A percentile compares a stretch with the other conserved stretches of the same genome.
phyloP scores from a whole-genome alignment of 768 basidiomycete genomes.

The button mushroom (Agaricus bisporus) region DNA sequence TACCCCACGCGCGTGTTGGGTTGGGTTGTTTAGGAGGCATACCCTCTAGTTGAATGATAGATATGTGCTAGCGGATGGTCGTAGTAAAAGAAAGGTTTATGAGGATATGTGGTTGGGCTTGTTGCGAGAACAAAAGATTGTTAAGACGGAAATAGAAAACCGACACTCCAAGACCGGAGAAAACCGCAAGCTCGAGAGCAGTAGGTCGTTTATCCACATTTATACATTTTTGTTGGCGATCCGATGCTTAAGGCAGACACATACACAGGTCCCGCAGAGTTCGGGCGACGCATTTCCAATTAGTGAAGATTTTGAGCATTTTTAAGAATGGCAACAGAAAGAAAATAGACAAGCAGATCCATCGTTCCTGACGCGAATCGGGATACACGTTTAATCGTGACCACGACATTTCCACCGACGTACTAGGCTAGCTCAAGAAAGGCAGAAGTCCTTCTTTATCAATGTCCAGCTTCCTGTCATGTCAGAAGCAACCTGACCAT shows the following conservation, averaged over 20 bases:
- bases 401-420: slow-evolving; percentile 23
- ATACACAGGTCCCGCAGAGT: neutral
- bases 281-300: neutral
- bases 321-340: neutral
- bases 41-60: slow-evolving; percentile 17
- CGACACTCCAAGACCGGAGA: slow-evolving; percentile 3
- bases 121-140: slow-evolving; percentile 3
- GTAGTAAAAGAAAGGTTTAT: slow-evolving; percentile 15
- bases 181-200: neutral
- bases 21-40: slow-evolving; percentile 40
- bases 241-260: neutral
- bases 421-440: slow-evolving; percentile 16
- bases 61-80: slow-evolving; percentile 13
- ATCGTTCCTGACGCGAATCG: neutral
- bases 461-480: slow-evolving; percentile 42
- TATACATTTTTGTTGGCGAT: no score
- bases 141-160: slow-evolving; percentile 1
- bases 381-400: slow-evolving; percentile 33
- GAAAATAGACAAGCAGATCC: slow-evolving; percentile 2
- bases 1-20: slow-evolving; percentile 56
- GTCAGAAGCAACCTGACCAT: slow-evolving; percentile 30
- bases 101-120: slow-evolving; percentile 7
- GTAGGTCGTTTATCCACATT: neutral
- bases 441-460: slow-evolving; percentile 25
- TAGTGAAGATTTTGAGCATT: neutral